Conservation (phyloP, 1,284 basidiomycete species). For the Cryptococcus amylolentus region DNA sequence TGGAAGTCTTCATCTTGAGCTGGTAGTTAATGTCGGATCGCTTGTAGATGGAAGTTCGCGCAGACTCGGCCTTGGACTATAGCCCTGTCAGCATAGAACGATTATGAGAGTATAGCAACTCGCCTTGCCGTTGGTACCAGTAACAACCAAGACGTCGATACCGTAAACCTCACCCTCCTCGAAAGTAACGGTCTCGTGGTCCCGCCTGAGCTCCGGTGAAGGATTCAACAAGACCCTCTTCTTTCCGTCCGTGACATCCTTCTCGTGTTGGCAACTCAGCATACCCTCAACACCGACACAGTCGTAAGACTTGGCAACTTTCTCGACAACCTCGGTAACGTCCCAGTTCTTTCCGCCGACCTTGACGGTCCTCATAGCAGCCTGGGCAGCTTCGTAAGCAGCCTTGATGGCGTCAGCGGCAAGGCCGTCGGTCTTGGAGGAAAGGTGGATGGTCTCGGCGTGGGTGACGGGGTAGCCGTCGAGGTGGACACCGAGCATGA, state of each 20-base stretch:
- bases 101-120: constrained; percentile 7
- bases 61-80: constrained; percentile 78
- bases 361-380: constrained; percentile 80
- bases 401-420: constrained; percentile 90
- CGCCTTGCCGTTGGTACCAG: constrained; percentile 83
- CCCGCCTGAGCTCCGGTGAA: constrained; percentile 72
- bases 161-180: constrained; percentile 96
- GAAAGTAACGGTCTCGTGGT: constrained; percentile 77
- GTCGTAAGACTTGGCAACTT: constrained; percentile 67
- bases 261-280: constrained; percentile 61
- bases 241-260: constrained; percentile 94
- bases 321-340: constrained; percentile 80
- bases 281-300: constrained; percentile 87
- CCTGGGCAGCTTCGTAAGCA: constrained; percentile 87
- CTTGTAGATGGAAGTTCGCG: constrained; percentile 90
- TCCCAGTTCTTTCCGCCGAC: constrained; percentile 92
- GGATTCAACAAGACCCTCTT: constrained; percentile 93
- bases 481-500: constrained; percentile 94
- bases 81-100: neutral
- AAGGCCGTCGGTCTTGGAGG: constrained; percentile 73
- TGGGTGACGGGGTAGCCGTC: constrained; percentile 65
- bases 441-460: constrained; percentile 87
- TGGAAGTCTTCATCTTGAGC: constrained; percentile 95
- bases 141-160: constrained; percentile 87
- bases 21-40: constrained; percentile 87